Base-by-base conservation (phyloP, 805 yeast genomes). In the Metschnikowia picachoensis region DNA sequence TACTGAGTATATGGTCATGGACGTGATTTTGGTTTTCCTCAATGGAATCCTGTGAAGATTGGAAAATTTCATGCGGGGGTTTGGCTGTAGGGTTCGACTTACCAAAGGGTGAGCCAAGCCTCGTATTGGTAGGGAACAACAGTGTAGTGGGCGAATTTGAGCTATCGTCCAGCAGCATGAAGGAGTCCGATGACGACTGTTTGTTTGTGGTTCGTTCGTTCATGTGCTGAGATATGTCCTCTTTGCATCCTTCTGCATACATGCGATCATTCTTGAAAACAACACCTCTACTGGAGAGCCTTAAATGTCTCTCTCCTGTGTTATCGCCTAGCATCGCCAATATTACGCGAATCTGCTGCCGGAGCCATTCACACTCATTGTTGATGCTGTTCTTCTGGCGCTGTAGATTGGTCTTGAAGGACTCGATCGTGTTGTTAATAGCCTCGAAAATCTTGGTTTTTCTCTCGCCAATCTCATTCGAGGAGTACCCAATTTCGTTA, bases 401-500 rank as follows among this genome's bases (percentile, higher is more conserved):
- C 38, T 62, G 63, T 4, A 53, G 53, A 15, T 44, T 53, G 30
- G 43, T 41, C 14, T 49, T 48, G 34, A 55, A 53, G 8, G 53
- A 39, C 14, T 69, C 62, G 29, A 81, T 77, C 1, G 81, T 75
- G 27, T 69, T 68, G 31, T 80, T 74, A 6, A 81, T 66, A 4
- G 70, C 70, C 13, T 64, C 70, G 52, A 80, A 80, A 12, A 81
- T 73, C 37, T 70, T 68, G 30, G 72, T 61, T 52, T 78, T 80
- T 52, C 78, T 80, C 32, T 61, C 62, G 12, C 73, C 57, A 2
- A 78, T 74, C 46, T 80, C 83, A 8, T 60, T 56, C n/a, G 68
- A 59, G 1, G 82, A 70, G 56, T 76, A 79, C 1, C 87, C 87
- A 35, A 81, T 80, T 47, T 71, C 74, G 39, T 67, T 66, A 57